A percentile compares a stretch with the other conserved stretches of the same genome.
Conservation (phyloP, 352 stramenopile genomes). For the Phytophthora citrophthora region DNA sequence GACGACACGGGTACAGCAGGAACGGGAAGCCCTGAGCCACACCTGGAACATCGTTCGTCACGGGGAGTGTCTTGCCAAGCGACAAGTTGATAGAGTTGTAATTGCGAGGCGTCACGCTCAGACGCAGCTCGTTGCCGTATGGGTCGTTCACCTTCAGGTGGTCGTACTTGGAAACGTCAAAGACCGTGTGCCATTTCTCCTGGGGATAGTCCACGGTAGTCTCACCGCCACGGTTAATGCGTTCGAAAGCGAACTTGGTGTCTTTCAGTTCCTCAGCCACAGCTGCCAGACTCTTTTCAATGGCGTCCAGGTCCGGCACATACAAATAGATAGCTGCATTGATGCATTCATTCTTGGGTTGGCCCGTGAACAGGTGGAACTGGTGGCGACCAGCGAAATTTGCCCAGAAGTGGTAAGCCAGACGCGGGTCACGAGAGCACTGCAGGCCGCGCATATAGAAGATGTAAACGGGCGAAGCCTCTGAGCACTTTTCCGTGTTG, state of each 20-base stretch:
- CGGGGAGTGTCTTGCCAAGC: conserved; percentile 56
- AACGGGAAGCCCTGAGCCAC: conserved; percentile 66
- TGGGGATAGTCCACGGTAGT: conserved; percentile 59
- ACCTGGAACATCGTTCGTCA: conserved; percentile 47
- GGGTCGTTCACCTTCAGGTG: conserved; percentile 69
- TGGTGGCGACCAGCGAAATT: conserved; percentile 71
- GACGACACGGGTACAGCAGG: conserved; percentile 61
- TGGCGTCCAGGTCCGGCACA: conserved; percentile 59
- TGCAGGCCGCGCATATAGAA: conserved; percentile 74
- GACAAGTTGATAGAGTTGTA: conserved; percentile 70
- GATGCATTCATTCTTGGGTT: conserved; percentile 66
- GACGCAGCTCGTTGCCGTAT: conserved; percentile 63
- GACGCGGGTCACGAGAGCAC: conserved; percentile 67
- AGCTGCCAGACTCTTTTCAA: conserved; percentile 55
- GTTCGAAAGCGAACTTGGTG: conserved; percentile 58
- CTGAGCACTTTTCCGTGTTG: conserved; percentile 61
- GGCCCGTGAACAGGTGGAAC: conserved; percentile 75
- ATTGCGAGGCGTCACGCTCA: conserved; percentile 60
- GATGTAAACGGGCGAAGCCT: conserved; percentile 47
- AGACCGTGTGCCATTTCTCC: conserved; percentile 60
- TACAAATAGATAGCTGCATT: conserved; percentile 67
- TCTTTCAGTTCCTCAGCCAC: conserved; percentile 56
- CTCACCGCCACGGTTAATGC: conserved; percentile 56
- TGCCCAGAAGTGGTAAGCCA: conserved; percentile 75
- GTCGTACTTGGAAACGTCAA: conserved; percentile 57